phyloP scores from a whole-genome alignment of 2,329 filamentous ascomycete species.

The Reticulascus tulasneorum region DNA sequence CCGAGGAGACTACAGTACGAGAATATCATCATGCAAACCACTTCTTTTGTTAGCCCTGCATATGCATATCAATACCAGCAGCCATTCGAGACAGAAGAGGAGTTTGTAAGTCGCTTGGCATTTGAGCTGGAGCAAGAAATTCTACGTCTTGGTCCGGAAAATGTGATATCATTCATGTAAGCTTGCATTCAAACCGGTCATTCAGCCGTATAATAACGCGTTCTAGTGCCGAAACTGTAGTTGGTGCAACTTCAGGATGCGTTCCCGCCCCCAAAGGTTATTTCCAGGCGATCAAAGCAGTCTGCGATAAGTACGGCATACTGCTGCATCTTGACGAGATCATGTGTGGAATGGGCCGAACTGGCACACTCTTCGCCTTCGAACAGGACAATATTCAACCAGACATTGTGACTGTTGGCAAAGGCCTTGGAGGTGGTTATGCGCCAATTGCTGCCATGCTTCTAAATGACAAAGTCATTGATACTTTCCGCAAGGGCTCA shows the following conservation, averaged over 20 bases:
- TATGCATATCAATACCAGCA: constrained; percentile 37
- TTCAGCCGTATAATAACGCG: too few relatives aligned
- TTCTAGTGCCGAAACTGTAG: constrained; percentile 47
- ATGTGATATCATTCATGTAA: constrained; percentile 45
- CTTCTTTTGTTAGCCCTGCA: constrained; percentile 33
- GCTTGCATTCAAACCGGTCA: too few relatives aligned
- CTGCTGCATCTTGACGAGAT: constrained; percentile 58
- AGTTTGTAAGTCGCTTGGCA: constrained; percentile 35
- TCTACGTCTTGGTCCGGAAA: constrained; percentile 38
- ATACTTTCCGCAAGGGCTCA: constrained; percentile 42
- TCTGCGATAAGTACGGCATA: constrained; percentile 53
- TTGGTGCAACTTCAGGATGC: constrained; percentile 46
- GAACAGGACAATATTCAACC: constrained; percentile 49
- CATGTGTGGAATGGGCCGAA: constrained; percentile 66
- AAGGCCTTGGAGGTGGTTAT: constrained; percentile 56
- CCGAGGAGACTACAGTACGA: constrained; percentile 23
- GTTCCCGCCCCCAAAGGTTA: constrained; percentile 50
- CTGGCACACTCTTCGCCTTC: constrained; percentile 60
- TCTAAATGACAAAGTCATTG: constrained; percentile 44
- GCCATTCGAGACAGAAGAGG: constrained; percentile 29
- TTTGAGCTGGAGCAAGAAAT: constrained; percentile 46
- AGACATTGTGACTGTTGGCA: constrained; percentile 56
- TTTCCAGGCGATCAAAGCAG: constrained; percentile 44
- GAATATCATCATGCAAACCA: constrained; percentile 18
- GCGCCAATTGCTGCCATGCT: constrained; percentile 53